phyloP scores from a whole-genome alignment of 257 asterid species.

The Lithospermum erythrorhizon region DNA sequence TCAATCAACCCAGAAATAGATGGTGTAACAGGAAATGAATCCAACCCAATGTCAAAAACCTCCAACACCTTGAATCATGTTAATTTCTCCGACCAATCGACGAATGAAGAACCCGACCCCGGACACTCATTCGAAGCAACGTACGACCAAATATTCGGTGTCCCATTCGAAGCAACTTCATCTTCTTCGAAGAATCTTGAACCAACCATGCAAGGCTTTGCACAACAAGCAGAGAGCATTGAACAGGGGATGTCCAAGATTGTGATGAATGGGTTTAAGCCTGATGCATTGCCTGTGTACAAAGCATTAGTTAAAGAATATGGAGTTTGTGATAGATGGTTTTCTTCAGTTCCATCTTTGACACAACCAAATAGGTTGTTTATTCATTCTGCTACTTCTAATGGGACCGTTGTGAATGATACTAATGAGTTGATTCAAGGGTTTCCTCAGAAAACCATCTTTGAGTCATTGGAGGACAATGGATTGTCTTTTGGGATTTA shows the following conservation, averaged over 20 bases:
- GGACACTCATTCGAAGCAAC: constrained; percentile 64
- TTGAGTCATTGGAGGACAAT: constrained; percentile 50
- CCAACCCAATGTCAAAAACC: constrained; percentile 33
- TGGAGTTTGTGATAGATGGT: constrained; percentile 80
- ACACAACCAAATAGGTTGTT: constrained; percentile 71
- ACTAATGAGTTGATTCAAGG: constrained; percentile 42
- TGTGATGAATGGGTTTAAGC: constrained; percentile 61
- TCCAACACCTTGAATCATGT: constrained; percentile 19
- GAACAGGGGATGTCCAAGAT: constrained; percentile 36
- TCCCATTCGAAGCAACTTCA: constrained; percentile 16
- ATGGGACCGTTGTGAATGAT: constrained; percentile 48
- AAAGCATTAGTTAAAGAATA: constrained; percentile 43
- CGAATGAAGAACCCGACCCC: constrained; percentile 45
- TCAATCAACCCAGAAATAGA: constrained; percentile 45
- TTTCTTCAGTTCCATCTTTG: constrained; percentile 42
- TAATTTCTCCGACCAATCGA: constrained; percentile 16
- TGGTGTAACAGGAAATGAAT: constrained; percentile 53
- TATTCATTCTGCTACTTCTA: constrained; percentile 63
- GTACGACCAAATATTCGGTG: constrained; percentile 49
- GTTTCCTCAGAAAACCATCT: constrained; percentile 59
- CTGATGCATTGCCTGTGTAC: constrained; percentile 46
- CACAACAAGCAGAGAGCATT: constrained; percentile 57
- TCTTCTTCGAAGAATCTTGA: constrained; percentile 12
- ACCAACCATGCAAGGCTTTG: constrained; percentile 68
- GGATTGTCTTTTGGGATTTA: constrained; percentile 50